Evolutionary conservation across 225 moss, liverwort and hornwort genomes (phyloP).

Genomic region (Pleurozium schreberi): DNA sequence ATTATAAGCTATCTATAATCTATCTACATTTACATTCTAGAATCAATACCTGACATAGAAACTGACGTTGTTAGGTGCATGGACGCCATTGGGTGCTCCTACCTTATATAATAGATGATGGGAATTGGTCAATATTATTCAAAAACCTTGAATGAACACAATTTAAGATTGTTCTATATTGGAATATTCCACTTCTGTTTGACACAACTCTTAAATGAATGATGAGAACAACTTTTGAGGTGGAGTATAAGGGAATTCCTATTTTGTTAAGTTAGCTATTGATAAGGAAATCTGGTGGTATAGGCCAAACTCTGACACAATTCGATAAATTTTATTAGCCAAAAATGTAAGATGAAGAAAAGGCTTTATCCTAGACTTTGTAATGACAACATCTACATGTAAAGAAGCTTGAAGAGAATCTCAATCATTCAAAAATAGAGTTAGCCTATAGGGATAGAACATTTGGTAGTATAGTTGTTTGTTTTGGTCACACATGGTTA

Average conservation of each 20-base stretch:
- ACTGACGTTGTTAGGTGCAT: too few species aligned
- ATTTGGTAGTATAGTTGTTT: background rate
- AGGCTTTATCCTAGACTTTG: fast-evolving
- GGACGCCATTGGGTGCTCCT: too few species aligned
- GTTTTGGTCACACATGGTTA: background rate
- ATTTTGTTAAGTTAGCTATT: background rate
- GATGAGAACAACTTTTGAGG: background rate
- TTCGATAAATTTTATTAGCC: background rate
- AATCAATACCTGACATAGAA: too few species aligned
- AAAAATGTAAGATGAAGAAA: background rate
- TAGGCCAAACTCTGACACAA: background rate
- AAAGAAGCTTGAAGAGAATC: background rate
- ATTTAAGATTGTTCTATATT: too few species aligned
- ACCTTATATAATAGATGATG: background rate
- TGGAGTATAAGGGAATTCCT: background rate
- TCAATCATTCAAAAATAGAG: background rate
- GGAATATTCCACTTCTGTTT: fast-evolving
- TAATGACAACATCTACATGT: background rate
- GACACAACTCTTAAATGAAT: background rate
- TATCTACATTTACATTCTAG: too few species aligned
- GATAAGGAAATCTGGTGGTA: background rate
- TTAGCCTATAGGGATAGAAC: fast-evolving
- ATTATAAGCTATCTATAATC: too few species aligned
- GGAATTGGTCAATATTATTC: background rate
- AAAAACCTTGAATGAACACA: background rate